Evolutionary conservation across 2,329 filamentous ascomycete genomes (phyloP).

Genomic region (Blastomyces gilchristii): DNA sequence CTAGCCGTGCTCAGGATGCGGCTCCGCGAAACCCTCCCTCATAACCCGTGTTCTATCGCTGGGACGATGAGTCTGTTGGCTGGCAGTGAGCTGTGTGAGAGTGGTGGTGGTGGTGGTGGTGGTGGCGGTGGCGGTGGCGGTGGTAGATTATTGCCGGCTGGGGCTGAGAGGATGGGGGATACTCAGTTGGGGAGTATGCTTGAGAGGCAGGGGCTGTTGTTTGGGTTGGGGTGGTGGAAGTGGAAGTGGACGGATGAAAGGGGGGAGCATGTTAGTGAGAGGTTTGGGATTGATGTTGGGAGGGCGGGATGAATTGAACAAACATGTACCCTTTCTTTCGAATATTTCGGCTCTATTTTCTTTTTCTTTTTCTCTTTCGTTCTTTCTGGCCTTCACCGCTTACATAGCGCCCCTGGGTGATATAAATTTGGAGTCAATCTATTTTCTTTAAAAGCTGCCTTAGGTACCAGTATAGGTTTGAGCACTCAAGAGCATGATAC

Average conservation of each 20-base stretch:
- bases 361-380: not conserved
- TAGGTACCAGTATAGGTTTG: no score
- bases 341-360: not conserved
- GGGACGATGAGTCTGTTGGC: conserved; percentile 6
- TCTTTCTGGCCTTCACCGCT: not conserved
- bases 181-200: not conserved
- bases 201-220: conserved; percentile 2
- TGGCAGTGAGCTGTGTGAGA: conserved; percentile 4
- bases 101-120: not conserved
- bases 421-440: not conserved
- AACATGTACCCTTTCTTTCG: not conserved
- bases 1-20: not conserved
- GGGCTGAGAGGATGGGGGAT: not conserved
- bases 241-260: not conserved
- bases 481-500: no score
- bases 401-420: not conserved
- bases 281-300: conserved; percentile 4
- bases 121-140: not conserved
- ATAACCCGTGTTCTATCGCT: not conserved
- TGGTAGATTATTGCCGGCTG: not conserved
- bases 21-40: not conserved
- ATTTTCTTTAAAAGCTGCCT: not conserved
- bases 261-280: not conserved
- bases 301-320: not conserved
- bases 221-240: conserved; percentile 4